Conservation (phyloP, 352 stramenopile species). For the Phytophthora megakarya region DNA sequence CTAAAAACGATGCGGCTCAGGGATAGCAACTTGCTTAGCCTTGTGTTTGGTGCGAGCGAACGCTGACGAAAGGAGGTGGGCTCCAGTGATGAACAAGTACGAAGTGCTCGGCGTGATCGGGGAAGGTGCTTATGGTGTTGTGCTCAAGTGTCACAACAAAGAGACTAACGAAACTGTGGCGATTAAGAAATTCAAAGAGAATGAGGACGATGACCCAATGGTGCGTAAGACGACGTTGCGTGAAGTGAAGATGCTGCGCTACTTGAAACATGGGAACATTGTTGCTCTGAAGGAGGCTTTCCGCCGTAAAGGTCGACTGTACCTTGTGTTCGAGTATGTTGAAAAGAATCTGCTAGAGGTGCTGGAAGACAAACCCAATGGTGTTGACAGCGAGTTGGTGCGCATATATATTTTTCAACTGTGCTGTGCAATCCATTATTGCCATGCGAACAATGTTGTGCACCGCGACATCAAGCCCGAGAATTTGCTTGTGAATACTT, state of each 20-base stretch:
- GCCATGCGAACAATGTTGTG: conserved; percentile 96
- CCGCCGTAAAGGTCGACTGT: conserved; percentile 95
- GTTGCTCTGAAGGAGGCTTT: conserved; percentile 98
- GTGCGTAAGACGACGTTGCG: conserved; percentile 94
- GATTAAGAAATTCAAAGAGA: conserved; percentile 99
- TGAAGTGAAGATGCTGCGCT: conserved; percentile 98
- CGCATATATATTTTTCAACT: conserved; percentile 99
- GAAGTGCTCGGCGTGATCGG: conserved; percentile 94
- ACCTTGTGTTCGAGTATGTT: conserved; percentile 99
- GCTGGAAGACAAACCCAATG: conserved; percentile 90
- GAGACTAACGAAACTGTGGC: conserved; percentile 97
- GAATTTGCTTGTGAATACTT: conserved; percentile 97
- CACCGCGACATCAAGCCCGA: conserved; percentile 99
- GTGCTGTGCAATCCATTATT: conserved; percentile 96
- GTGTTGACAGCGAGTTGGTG: conserved; percentile 92
- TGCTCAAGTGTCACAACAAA: conserved; percentile 93
- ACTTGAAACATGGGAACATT: conserved; percentile 98
- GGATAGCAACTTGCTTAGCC: conserved; percentile 27
- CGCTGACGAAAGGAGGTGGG: conserved; percentile 19
- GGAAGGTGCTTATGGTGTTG: conserved; percentile 94
- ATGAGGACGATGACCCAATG: conserved; percentile 89
- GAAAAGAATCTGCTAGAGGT: conserved; percentile 96
- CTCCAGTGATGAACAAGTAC: conserved; percentile 92
- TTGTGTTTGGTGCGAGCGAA: conserved; percentile 24
- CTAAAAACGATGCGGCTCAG: conserved; percentile 30